A percentile compares a stretch with the other conserved stretches of the same genome.
These are phyloP conservation scores for Nigrospora osmanthi DNA, from an alignment of 2,329 filamentous ascomycete genomes.

Conservation along the genomic window DNA sequence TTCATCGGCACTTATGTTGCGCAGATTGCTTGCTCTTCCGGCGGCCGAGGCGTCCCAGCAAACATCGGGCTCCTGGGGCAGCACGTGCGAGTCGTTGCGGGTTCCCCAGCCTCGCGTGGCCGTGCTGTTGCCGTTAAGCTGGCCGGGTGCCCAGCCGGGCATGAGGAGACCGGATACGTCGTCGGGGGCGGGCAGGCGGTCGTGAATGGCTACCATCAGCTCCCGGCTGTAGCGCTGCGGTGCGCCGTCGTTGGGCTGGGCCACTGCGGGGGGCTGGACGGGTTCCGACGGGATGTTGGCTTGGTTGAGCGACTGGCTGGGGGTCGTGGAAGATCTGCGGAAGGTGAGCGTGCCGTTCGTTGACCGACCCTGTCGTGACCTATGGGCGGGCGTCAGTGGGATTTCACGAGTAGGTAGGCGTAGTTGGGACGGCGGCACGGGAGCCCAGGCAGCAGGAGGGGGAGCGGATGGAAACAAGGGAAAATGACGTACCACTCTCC, in stretches of 20 bases:
- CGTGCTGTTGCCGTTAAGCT: constrained; percentile 63
- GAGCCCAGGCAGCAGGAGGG: too few relatives aligned
- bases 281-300: constrained; percentile 19
- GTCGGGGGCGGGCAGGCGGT: constrained; percentile 42
- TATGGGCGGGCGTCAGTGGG: constrained; percentile 17
- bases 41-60: constrained; percentile 79
- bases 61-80: constrained; percentile 74
- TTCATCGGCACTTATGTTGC: constrained; percentile 59
- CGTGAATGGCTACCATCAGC: constrained; percentile 69
- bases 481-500: constrained; percentile 62
- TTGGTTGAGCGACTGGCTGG: constrained; percentile 30
- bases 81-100: constrained; percentile 63
- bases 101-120: constrained; percentile 67
- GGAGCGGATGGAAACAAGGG: not conserved
- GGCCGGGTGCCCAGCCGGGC: constrained; percentile 71
- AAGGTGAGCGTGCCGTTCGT: constrained; percentile 58
- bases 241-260: constrained; percentile 48
- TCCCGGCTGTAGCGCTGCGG: constrained; percentile 69
- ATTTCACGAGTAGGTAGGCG: too few relatives aligned
- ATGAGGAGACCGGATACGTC: constrained; percentile 63
- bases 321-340: constrained; percentile 54
- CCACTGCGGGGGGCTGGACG: constrained; percentile 16
- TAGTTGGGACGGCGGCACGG: too few relatives aligned
- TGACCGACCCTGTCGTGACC: constrained; percentile 50
- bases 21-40: constrained; percentile 63